Conservation (phyloP, 352 stramenopile species). For the Aphanomyces euteiches region DNA sequence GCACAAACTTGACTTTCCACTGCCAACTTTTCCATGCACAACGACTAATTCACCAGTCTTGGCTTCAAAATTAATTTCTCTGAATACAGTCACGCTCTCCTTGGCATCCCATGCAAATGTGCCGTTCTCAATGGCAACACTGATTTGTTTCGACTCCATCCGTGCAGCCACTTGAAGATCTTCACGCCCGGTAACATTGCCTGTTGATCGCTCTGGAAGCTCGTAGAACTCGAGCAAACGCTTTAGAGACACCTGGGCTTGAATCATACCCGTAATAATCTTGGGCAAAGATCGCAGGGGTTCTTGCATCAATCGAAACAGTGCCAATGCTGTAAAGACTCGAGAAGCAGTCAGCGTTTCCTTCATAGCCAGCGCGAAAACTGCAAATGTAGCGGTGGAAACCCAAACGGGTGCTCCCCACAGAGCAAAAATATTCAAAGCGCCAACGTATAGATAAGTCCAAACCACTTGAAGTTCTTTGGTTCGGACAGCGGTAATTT, state of each 20-base stretch:
- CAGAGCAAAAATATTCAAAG: conserved; percentile 32
- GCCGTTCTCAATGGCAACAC: conserved; percentile 7
- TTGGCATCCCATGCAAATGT: conserved; percentile 19
- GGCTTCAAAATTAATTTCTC: conserved; percentile 78
- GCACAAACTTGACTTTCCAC: conserved; percentile 94
- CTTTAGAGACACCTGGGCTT: conserved; percentile 71
- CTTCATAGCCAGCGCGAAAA: conserved; percentile 29
- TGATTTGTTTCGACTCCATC: neutral
- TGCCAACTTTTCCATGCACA: conserved; percentile 91
- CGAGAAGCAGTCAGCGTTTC: conserved; percentile 31
- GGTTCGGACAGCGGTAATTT: conserved; percentile 49
- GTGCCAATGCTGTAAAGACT: conserved; percentile 32
- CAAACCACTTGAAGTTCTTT: conserved; percentile 22
- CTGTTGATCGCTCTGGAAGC: conserved; percentile 60
- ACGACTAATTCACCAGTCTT: conserved; percentile 87
- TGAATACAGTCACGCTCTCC: conserved; percentile 44
- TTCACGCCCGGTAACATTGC: conserved; percentile 35
- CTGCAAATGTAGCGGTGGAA: conserved; percentile 31
- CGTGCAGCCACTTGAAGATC: neutral
- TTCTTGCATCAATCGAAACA: conserved; percentile 34
- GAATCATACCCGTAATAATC: conserved; percentile 70
- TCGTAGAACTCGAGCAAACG: conserved; percentile 88
- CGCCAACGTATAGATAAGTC: conserved; percentile 29
- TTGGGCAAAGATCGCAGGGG: conserved; percentile 46
- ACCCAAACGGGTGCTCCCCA: conserved; percentile 35